These are phyloP conservation scores for Emergomyces orientalis DNA, from an alignment of 2,329 filamentous ascomycete genomes.

Conservation along the genomic window DNA sequence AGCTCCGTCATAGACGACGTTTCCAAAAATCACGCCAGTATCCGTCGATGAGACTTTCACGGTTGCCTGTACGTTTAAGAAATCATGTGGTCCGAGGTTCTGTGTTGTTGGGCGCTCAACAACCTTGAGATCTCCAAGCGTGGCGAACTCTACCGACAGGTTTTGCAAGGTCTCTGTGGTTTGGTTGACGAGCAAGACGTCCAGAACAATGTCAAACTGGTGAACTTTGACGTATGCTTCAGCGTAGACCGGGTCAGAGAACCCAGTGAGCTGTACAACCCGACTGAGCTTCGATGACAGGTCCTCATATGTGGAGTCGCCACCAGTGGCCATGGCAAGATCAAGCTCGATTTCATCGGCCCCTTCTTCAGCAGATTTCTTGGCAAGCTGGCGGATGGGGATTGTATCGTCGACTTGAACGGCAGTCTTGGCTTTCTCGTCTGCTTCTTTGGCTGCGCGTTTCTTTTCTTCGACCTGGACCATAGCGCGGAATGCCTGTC, in stretches of 20 bases:
- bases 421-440: conserved; percentile 85
- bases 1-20: conserved; percentile 92
- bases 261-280: conserved; percentile 93
- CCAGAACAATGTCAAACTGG: conserved; percentile 95
- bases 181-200: conserved; percentile 94
- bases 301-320: conserved; percentile 74
- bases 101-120: conserved; percentile 94
- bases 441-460: conserved; percentile 85
- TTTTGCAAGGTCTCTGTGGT: conserved; percentile 95
- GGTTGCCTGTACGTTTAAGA: conserved; percentile 95
- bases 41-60: conserved; percentile 98
- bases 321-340: conserved; percentile 86
- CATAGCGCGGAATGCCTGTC: conserved; percentile 94
- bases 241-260: conserved; percentile 97
- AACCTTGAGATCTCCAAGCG: conserved; percentile 91
- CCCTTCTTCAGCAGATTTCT: conserved; percentile 76
- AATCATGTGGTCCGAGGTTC: conserved; percentile 89
- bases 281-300: conserved; percentile 88
- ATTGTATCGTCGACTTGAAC: conserved; percentile 95
- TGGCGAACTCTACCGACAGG: conserved; percentile 96
- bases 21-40: conserved; percentile 96
- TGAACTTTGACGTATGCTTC: conserved; percentile 98
- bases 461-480: conserved; percentile 97
- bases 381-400: conserved; percentile 81
- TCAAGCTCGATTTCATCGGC: conserved; percentile 81